Evolutionary conservation across 2,329 filamentous ascomycete genomes (phyloP), one percentile per base, ranked within the genome.

Genomic region (Boeremia lycopersici): DNA sequence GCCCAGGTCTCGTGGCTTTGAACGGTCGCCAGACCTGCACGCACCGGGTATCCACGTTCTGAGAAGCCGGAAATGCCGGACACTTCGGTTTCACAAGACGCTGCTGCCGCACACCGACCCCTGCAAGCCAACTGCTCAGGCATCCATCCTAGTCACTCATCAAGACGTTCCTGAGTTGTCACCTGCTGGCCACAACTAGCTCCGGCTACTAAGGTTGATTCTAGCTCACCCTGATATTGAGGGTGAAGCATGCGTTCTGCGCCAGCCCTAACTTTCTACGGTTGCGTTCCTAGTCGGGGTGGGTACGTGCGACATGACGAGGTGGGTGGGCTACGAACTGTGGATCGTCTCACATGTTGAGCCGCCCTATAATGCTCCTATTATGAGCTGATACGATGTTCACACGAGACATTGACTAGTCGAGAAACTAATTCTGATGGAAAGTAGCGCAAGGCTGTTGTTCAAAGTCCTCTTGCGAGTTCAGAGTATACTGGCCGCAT

Each of bases 341-440:
- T 26, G 29, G 42, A 25, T 29, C 12, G 43, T 35, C 41, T 46
- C 48, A 46, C 28, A 15, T 39, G n/a, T 31, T 28, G 46, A n/a
- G 41, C 46, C 52, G 46, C 34, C 33, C 40, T 35, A 35, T 40
- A 46, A 41, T 35, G 34, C 35, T 40, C 44, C 28, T 31, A 46
- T 46, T 55, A 17, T 35, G 17, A 9, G 19, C 29, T 34, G 35
- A 23, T 17, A 40, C 28, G 46, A 31, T 40, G 19, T 15, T 15
- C 30, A 15, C 36, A 35, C 25, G 29, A 38, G 35, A 40, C 23
- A 34, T 25, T 11, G 13, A 12, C 17, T 25, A 28, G 35, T 3
- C 10, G 11, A n/a, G 25, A 11, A 42, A 15, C 12, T 11, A 6
- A 30, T 15, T n/a, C 8, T 10, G 19, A 13, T 2, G 17, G 26